phyloP scores from a whole-genome alignment of 2,329 filamentous ascomycete genomes.

The Fusarium sterilihyphosum region DNA sequence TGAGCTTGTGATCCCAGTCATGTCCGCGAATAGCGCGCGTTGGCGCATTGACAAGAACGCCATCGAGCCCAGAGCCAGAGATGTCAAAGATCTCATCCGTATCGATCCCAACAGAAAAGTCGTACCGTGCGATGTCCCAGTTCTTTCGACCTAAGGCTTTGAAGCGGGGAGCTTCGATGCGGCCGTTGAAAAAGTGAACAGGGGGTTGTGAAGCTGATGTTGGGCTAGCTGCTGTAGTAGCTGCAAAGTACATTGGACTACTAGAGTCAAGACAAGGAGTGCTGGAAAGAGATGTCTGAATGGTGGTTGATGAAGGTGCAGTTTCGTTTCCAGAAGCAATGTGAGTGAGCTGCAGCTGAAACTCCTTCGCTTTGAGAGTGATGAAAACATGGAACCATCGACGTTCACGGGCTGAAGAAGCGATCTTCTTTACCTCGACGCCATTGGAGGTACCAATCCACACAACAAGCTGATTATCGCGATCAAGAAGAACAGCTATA shows the following conservation, averaged over 20 bases:
- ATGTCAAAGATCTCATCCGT: neutral
- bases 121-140: neutral
- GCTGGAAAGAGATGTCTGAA: neutral
- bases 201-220: neutral
- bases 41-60: neutral
- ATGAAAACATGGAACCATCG: neutral
- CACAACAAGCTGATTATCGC: neutral
- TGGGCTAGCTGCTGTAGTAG: neutral
- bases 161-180: neutral
- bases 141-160: neutral
- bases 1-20: neutral
- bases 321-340: neutral
- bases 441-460: neutral
- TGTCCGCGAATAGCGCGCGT: neutral
- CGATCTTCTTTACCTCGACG: neutral
- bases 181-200: neutral
- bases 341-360: neutral
- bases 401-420: neutral
- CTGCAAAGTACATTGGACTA: neutral
- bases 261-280: neutral
- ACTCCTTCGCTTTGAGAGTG: rapidly evolving
- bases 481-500: neutral
- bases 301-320: neutral
- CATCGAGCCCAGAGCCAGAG: neutral
- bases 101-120: neutral